Conservation (phyloP, 768 basidiomycete genomes). For the Tylopilus intermedius region DNA sequence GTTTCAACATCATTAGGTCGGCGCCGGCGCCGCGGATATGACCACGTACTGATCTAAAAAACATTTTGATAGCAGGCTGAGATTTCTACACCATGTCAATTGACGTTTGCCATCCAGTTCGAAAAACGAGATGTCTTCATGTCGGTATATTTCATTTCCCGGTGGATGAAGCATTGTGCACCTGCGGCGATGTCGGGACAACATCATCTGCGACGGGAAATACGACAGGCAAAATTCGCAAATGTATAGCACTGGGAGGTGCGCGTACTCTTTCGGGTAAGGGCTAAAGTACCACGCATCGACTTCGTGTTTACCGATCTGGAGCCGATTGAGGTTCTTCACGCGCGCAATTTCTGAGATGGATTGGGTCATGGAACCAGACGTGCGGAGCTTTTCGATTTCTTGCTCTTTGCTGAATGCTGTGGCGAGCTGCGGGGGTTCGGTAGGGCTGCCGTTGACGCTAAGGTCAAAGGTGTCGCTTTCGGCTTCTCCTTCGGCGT, state of each 20-base stretch:
- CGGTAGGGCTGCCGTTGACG: conserved; percentile 42
- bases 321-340: conserved; percentile 94
- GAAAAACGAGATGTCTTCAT: conserved; percentile 95
- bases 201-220: conserved; percentile 87
- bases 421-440: conserved; percentile 47
- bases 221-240: conserved; percentile 98
- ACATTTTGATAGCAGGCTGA: conserved; percentile 94
- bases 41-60: conserved; percentile 91
- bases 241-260: conserved; percentile 90
- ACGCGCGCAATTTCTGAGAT: conserved; percentile 97
- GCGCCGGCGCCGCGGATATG: conserved; percentile 10
- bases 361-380: conserved; percentile 98
- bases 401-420: conserved; percentile 96
- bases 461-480: conserved; percentile 70
- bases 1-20: not conserved
- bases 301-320: conserved; percentile 94
- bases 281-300: conserved; percentile 99
- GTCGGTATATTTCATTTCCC: conserved; percentile 98
- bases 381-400: conserved; percentile 96
- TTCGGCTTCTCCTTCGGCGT: conserved; percentile 39
- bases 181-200: conserved; percentile 84
- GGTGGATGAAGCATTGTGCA: conserved; percentile 93
- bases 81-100: conserved; percentile 92
- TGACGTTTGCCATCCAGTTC: conserved; percentile 98
- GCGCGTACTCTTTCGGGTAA: conserved; percentile 96